Evolutionary conservation across 2,329 filamentous ascomycete species (phyloP).

Genomic region (Pyricularia sp.): DNA sequence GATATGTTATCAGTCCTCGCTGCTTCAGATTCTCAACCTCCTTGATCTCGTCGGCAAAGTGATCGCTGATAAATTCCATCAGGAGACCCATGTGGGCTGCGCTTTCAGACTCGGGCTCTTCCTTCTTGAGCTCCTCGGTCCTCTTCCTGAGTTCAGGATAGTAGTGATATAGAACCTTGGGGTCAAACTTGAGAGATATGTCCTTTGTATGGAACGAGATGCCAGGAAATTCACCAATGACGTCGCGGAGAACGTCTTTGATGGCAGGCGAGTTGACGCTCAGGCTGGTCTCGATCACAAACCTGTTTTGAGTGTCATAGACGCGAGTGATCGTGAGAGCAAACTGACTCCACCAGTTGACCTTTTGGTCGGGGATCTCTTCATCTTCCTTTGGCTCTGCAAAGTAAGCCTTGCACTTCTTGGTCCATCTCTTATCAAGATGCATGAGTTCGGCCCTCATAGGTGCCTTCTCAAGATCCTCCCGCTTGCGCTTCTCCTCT

Average conservation of each 20-base stretch:
- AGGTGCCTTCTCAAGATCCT: conserved; percentile 14
- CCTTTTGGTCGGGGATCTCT: conserved; percentile 14
- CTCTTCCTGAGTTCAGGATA: conserved; percentile 12
- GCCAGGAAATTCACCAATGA: conserved; percentile 14
- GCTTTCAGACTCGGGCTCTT: conserved; percentile 12
- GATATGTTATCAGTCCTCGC: conserved; percentile 21
- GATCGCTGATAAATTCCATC: conserved; percentile 15
- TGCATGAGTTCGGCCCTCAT: conserved; percentile 19
- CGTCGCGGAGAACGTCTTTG: conserved; percentile 11
- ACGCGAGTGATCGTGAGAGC: conserved; percentile 14
- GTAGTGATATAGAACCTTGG: conserved; percentile 16
- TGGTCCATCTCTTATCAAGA: conserved; percentile 18
- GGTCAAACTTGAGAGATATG: conserved; percentile 12
- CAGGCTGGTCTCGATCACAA: conserved; percentile 8
- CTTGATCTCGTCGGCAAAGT: conserved; percentile 16
- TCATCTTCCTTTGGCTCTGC: conserved; percentile 17
- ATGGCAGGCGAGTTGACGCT: conserved; percentile 13
- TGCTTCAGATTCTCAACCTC: conserved; percentile 14
- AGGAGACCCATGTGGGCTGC: conserved; percentile 14
- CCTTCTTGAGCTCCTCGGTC: conserved; percentile 8
- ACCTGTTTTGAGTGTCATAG: conserved; percentile 11
- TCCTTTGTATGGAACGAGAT: conserved; percentile 13
- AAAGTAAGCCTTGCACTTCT: conserved; percentile 15
- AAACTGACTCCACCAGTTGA: conserved; percentile 18
- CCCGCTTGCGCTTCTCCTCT: conserved; percentile 11